Conservation (phyloP, 768 basidiomycete species). For the Pleurotus tuoliensis region DNA sequence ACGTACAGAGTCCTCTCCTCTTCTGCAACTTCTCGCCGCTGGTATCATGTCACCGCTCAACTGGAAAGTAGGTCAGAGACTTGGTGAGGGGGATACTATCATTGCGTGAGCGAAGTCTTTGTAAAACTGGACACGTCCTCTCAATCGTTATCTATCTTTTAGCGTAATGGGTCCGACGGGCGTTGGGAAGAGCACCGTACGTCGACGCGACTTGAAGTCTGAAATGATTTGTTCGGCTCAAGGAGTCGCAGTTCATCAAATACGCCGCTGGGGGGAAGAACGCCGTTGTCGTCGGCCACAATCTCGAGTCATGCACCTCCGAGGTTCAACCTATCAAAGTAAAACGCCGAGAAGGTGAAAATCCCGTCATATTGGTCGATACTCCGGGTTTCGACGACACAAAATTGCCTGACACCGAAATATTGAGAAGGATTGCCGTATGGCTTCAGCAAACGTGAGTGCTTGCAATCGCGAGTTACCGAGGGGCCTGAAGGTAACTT, state of each 20-base stretch:
- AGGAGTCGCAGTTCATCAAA: conserved; percentile 20
- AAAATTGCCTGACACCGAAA: conserved; percentile 26
- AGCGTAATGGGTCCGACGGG: conserved; percentile 28
- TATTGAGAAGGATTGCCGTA: conserved; percentile 34
- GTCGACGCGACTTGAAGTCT: background rate
- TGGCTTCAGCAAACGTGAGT: conserved; percentile 23
- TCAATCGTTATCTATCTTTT: background rate
- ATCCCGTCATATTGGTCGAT: conserved; percentile 33
- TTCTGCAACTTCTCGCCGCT: no score
- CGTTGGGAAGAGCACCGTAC: conserved; percentile 25
- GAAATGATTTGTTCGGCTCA: background rate
- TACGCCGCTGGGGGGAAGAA: conserved; percentile 11
- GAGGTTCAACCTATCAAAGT: conserved; percentile 27
- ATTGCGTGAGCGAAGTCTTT: conserved; percentile 6
- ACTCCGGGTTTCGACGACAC: conserved; percentile 35
- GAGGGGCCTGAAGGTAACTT: no score
- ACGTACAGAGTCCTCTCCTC: no score
- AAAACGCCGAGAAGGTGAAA: conserved; percentile 13
- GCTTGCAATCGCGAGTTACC: no score
- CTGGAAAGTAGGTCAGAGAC: background rate
- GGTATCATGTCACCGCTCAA: no score
- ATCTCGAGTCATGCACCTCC: conserved; percentile 35
- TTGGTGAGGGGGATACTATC: background rate
- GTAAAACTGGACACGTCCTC: background rate
- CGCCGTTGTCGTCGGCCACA: conserved; percentile 12